These are phyloP conservation scores for Geranomyces michiganensis DNA, from an alignment of 192 early-diverging fungal genomes.

Conservation along the genomic window DNA sequence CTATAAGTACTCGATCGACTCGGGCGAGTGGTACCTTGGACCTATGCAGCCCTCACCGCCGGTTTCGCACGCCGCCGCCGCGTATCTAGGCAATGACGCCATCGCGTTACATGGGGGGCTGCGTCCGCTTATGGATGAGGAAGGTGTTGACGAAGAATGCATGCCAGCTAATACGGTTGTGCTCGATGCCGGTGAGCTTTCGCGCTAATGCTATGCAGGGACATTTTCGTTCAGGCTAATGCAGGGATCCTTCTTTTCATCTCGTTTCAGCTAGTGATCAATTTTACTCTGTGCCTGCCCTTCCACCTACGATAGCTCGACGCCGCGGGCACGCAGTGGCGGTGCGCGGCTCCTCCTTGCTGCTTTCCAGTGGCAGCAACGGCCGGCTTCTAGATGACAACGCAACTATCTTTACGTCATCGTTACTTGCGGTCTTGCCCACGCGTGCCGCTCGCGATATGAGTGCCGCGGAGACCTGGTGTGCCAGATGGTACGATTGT, in stretches of 20 bases:
- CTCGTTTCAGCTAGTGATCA: no score
- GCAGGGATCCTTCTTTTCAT: no score
- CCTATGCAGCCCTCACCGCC: conserved; percentile 21
- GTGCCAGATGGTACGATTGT: conserved; percentile 26
- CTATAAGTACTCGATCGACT: conserved; percentile 42
- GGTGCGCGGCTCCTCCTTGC: neutral
- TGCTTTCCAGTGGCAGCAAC: conserved; percentile 15
- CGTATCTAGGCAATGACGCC: conserved; percentile 18
- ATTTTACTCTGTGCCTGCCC: neutral
- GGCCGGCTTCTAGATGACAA: conserved; percentile 29
- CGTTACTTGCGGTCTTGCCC: neutral
- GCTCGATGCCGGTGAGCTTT: conserved; percentile 24
- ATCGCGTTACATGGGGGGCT: conserved; percentile 17
- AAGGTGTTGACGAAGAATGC: conserved; percentile 12
- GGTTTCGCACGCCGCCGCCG: neutral
- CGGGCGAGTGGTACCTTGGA: conserved; percentile 35
- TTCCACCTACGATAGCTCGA: neutral
- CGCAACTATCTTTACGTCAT: neutral
- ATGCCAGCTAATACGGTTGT: neutral
- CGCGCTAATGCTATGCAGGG: no score
- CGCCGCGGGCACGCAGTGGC: conserved; percentile 5
- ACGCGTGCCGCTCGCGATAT: neutral
- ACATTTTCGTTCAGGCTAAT: no score
- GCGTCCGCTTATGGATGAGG: neutral
- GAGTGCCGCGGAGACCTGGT: conserved; percentile 22